Conservation (phyloP, 2,329 filamentous ascomycete genomes). For the Claviceps pazoutovae region DNA sequence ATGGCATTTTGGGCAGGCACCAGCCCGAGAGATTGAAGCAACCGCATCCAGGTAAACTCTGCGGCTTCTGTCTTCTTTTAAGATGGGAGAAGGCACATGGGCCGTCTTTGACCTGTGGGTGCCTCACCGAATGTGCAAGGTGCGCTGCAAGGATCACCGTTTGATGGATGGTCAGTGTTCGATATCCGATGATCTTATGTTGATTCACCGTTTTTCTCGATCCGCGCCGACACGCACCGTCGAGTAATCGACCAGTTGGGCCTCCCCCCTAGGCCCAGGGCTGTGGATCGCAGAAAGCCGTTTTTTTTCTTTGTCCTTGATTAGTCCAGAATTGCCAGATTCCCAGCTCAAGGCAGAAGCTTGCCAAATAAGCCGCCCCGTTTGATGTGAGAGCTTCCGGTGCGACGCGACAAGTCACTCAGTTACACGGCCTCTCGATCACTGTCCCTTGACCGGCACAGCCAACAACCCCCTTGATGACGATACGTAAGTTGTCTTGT, state of each 20-base stretch:
- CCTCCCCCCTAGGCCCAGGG: not conserved
- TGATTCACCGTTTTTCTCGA: not conserved
- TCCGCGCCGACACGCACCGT: not conserved
- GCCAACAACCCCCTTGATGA: too few species aligned
- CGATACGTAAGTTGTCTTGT: too few species aligned
- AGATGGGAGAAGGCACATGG: not conserved
- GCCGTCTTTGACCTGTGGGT: not conserved
- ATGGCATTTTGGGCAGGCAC: slow-evolving; percentile 18
- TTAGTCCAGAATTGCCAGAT: too few species aligned
- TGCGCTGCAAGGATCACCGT: too few species aligned
- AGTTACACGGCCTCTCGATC: not conserved
- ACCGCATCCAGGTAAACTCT: slow-evolving; percentile 9
- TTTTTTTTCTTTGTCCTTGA: not conserved
- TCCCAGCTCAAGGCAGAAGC: too few species aligned
- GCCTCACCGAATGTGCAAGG: not conserved
- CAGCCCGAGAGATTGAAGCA: slow-evolving; percentile 17
- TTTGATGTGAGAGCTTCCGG: not conserved
- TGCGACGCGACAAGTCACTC: not conserved
- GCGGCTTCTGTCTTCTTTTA: not conserved
- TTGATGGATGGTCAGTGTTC: too few species aligned
- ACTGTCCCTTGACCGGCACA: too few species aligned
- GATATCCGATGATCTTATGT: too few species aligned
- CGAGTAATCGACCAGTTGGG: not conserved
- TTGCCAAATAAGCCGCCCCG: not conserved
- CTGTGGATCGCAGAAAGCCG: too few species aligned